phyloP scores from a whole-genome alignment of 148 eudicot genomes.

The Vaccinium myrtillus region DNA sequence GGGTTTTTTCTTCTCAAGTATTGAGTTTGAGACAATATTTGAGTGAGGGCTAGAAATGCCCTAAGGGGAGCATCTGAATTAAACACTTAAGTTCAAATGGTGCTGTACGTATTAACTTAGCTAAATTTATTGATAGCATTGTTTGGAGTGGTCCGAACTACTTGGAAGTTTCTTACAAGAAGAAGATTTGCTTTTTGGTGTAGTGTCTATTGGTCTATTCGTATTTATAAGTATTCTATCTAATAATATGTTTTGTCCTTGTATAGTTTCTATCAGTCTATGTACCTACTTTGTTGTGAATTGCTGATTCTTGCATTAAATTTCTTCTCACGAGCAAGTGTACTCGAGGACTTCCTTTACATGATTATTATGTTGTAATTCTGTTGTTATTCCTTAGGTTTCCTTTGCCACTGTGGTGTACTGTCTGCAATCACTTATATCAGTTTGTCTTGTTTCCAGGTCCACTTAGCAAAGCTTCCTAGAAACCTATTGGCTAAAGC shows the following conservation, averaged over 20 bases:
- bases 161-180: not conserved
- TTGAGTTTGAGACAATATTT: not conserved
- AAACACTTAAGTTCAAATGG: not conserved
- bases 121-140: not conserved
- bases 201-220: not conserved
- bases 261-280: not conserved
- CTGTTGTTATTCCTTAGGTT: not conserved
- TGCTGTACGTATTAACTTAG: not conserved
- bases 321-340: not conserved
- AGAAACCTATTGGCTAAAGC: conserved; percentile 57
- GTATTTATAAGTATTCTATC: not conserved
- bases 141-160: not conserved
- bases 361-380: not conserved
- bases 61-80: not conserved
- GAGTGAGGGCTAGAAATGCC: not conserved
- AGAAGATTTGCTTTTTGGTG: not conserved
- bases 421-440: not conserved
- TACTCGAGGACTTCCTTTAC: not conserved
- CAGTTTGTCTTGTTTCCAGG: conserved; percentile 31
- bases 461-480: conserved; percentile 51
- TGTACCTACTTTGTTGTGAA: not conserved
- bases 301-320: not conserved
- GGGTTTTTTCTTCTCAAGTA: not conserved
- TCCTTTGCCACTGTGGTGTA: not conserved
- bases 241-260: no score